Base-by-base conservation (phyloP, 1,284 basidiomycete species). In the Cystobasidium sp. region DNA sequence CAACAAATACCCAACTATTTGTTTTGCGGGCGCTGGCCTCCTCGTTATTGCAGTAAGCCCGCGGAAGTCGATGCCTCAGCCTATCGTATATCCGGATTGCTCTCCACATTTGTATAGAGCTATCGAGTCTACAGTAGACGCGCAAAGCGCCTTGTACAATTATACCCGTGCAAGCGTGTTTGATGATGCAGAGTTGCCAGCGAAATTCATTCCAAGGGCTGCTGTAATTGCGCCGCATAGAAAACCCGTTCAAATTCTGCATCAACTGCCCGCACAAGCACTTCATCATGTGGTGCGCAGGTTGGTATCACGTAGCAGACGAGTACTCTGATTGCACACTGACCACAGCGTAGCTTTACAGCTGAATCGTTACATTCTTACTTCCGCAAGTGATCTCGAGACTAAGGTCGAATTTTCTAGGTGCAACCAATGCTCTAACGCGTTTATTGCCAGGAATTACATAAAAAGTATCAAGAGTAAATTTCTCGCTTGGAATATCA, bases 161-260 rank as follows among this genome's bases (percentile, higher is more conserved):
- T 58, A 39, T 18, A 41, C 56, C 18, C 56, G 56, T 7, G 56
- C 56, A 18, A 41, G 37, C 12, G 43, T 41, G 56, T 58, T 58
- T 41, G 31, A 58, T 18, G 56, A 58, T 58, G 10, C 8, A 3
- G 18, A 8, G 4, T 39, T 58, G 6, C 37, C 56, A 4, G 3
- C 6, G 10, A 18, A 8, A 3, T 58, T 58, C 37, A 31, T 58
- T 10, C 7, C 3, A 18, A 58, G n/a, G 37, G 56, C 56, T 3
- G 16, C 9, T 5, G 20, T 41, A 9, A 18, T 58, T 3, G 37
- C 56, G 9, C 56, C 43, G 3, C 37, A 58, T 56, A 31, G 31
- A 10, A 18, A n/a, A 3, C 37, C 31, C 7, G 37, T n/a, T 3
- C 37, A 39, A 58, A 5, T 41, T n/a, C 18, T 58, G 6, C 16